phyloP scores from a whole-genome alignment of 768 basidiomycete species.

The Rhizopogon salebrosus region DNA sequence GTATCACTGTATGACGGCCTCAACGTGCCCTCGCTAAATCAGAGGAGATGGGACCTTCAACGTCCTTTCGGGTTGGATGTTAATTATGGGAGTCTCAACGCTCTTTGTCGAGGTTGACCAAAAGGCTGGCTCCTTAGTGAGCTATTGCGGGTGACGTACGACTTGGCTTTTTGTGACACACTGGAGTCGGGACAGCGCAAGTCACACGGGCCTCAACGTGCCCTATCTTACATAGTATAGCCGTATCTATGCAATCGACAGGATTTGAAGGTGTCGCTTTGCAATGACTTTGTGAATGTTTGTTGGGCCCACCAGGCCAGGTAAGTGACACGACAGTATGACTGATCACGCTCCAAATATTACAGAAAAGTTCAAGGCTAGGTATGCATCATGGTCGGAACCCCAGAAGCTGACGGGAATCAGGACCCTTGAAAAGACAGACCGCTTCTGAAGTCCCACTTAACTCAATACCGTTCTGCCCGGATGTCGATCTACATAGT shows the following conservation, averaged over 20 bases:
- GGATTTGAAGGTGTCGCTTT: neutral
- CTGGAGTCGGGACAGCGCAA: constrained; percentile 8
- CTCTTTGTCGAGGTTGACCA: constrained; percentile 32
- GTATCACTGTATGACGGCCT: constrained; percentile 48
- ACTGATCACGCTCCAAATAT: no score
- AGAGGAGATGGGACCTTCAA: constrained; percentile 62
- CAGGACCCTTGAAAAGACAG: no score
- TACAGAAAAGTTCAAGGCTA: no score
- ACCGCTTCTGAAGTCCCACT: no score
- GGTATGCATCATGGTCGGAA: no score
- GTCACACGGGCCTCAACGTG: constrained; percentile 33
- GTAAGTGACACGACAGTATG: no score
- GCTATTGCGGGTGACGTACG: constrained; percentile 3
- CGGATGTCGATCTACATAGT: no score
- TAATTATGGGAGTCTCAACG: constrained; percentile 46
- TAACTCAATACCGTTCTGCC: no score
- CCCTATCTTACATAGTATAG: constrained; percentile 11
- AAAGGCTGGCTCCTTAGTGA: constrained; percentile 6
- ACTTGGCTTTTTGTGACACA: constrained; percentile 10
- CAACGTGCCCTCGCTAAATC: constrained; percentile 69
- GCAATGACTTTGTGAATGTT: no score
- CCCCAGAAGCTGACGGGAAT: no score
- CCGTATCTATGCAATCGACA: constrained; percentile 3
- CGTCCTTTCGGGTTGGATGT: constrained; percentile 44
- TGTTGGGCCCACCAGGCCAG: no score